Base-by-base conservation (phyloP, 1,284 basidiomycete genomes). In the Calocybe gambosa region DNA sequence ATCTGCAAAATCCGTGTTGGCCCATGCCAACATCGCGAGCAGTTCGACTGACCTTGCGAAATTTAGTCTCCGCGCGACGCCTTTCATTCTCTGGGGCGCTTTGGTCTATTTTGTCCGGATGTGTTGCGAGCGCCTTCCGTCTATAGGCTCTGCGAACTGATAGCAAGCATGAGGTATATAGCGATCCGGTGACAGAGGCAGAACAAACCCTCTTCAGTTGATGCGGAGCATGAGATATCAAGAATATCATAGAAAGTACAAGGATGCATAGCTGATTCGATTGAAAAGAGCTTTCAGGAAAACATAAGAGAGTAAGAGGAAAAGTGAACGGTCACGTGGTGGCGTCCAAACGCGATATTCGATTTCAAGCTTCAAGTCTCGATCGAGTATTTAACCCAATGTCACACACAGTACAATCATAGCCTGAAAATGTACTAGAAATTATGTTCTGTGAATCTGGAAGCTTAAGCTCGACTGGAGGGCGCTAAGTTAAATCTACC, bases 91-190 rank as follows among this genome's bases (percentile, higher is more conserved):
- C 66, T 33, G 62, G 69, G 3, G 74, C 71, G 18, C 60, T 60
- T 25, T 71, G 75, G 12, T 74, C 72, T 33, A 80, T 70, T 55
- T 80, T 81, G 55, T 84, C 81, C 8, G 81, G 81, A 58, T 84
- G 81, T 5, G 82, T 84, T 58, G 77, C 75, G 23, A 84, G 65
- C 7, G 74, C 80, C 49, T 71, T 75, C 50, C 71, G 72, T 52
- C 73, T 77, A 61, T 83, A 84, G 2, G 80, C 82, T 56, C 69
- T 78, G 45, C 77, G 74, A 49, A 84, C 81, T 84, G 46, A 13
- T 16, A 34, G 8, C 31, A 34, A 3, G 31, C n/a, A 3, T 34
- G 15, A 34, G 31, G 4, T 16, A n/a, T 16, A 34, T 15, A 15
- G 15, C 3, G 6, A 16, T 15, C 13, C 4, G 31, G n/a, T n/a